Evolutionary conservation across 345 rosid genomes (phyloP).

Genomic region (Aquilaria malaccensis): DNA sequence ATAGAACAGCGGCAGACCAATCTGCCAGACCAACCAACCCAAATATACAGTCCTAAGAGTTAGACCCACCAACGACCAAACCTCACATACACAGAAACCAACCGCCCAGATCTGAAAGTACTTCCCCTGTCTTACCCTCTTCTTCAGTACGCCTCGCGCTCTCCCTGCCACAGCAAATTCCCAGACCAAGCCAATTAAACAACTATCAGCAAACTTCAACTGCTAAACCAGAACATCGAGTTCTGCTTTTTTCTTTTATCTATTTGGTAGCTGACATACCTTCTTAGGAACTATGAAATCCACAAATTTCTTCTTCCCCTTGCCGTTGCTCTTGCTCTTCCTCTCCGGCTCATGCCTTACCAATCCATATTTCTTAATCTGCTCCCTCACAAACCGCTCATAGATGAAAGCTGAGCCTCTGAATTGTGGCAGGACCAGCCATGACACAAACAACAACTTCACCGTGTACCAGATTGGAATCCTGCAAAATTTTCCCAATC

Average conservation of each 20-base stretch:
- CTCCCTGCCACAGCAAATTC: background rate
- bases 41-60: no score
- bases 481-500: constrained; percentile 25
- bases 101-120: no score
- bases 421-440: constrained; percentile 71
- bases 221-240: no score
- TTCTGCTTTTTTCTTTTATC: no score
- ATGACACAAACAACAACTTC: constrained; percentile 53
- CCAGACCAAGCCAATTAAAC: background rate
- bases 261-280: background rate
- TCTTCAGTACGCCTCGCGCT: background rate
- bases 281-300: constrained; percentile 11
- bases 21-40: no score
- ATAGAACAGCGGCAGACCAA: no score
- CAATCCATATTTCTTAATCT: constrained; percentile 34
- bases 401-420: constrained; percentile 81
- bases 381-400: constrained; percentile 46
- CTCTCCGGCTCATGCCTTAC: background rate
- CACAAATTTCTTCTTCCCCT: constrained; percentile 13
- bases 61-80: no score
- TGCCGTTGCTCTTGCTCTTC: background rate
- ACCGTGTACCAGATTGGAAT: constrained; percentile 73
- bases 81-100: no score
- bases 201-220: no score
- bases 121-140: background rate